Percentiles rank a stretch among this genome's conserved stretches.
These are phyloP conservation scores for Ceratobasidium sp. DNA, from an alignment of 1,284 basidiomycete genomes.

Conservation along the genomic window DNA sequence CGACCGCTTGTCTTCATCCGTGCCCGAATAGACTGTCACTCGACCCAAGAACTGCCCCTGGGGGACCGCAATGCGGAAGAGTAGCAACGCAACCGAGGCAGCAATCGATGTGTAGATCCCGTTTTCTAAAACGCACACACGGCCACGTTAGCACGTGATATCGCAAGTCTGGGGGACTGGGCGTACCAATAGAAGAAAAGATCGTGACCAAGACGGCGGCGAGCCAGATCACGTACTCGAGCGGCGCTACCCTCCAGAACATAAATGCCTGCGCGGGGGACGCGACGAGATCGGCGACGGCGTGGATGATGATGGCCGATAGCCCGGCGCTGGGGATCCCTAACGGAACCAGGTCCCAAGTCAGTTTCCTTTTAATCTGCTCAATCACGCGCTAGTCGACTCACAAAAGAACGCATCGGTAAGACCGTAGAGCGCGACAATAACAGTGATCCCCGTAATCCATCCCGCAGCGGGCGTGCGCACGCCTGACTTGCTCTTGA, in stretches of 20 bases:
- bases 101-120: constrained; percentile 93
- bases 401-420: constrained; percentile 58
- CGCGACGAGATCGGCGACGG: constrained; percentile 90
- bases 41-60: constrained; percentile 90
- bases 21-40: constrained; percentile 62
- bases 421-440: constrained; percentile 93
- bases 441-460: constrained; percentile 84
- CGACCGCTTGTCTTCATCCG: constrained; percentile 52
- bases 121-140: constrained; percentile 72
- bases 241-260: constrained; percentile 92
- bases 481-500: constrained; percentile 96
- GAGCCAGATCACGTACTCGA: constrained; percentile 91
- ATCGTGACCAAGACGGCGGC: constrained; percentile 89
- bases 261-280: constrained; percentile 85
- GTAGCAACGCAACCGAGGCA: constrained; percentile 81
- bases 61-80: constrained; percentile 90
- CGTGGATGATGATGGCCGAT: constrained; percentile 94
- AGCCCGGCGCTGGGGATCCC: constrained; percentile 63
- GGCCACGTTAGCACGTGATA: constrained; percentile 15
- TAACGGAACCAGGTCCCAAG: constrained; percentile 7
- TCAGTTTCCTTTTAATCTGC: constrained; percentile 44
- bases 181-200: constrained; percentile 60
- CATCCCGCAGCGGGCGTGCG: constrained; percentile 93
- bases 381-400: constrained; percentile 2
- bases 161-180: neutral